phyloP scores from a whole-genome alignment of 1,284 basidiomycete genomes.

The Trichosporon asahii region DNA sequence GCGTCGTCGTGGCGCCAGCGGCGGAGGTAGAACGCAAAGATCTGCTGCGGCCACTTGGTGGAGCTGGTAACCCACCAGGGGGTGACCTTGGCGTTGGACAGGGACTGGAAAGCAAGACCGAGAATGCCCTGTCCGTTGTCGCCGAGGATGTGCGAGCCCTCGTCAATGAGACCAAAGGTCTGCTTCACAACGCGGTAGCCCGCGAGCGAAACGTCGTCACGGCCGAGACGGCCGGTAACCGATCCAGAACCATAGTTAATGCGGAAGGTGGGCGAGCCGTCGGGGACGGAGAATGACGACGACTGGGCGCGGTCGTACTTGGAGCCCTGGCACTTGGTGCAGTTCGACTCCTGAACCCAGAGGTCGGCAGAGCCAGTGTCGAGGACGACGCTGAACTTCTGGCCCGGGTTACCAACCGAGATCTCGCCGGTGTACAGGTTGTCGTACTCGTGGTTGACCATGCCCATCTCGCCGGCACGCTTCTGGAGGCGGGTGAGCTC shows the following conservation, averaged over 20 bases:
- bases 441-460: conserved; percentile 46
- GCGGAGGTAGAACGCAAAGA: conserved; percentile 80
- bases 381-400: conserved; percentile 58
- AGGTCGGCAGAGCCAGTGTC: conserved; percentile 62
- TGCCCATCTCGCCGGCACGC: conserved; percentile 3
- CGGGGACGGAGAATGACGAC: conserved; percentile 26
- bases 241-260: conserved; percentile 60
- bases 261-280: conserved; percentile 28
- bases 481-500: not conserved
- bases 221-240: conserved; percentile 65
- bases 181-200: conserved; percentile 71
- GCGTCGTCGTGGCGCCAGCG: conserved; percentile 63
- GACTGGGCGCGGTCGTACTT: conserved; percentile 24
- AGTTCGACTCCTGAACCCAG: conserved; percentile 46
- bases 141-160: conserved; percentile 48
- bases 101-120: conserved; percentile 54
- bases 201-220: conserved; percentile 73
- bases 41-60: conserved; percentile 60
- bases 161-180: conserved; percentile 57
- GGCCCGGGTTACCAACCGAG: conserved; percentile 51
- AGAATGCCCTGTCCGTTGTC: conserved; percentile 53
- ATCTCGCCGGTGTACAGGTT: conserved; percentile 49
- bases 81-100: conserved; percentile 52
- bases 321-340: conserved; percentile 24
- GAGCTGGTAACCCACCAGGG: conserved; percentile 58